Base-by-base conservation (phyloP, 495 filamentous ascomycete genomes). In the Patellaria atrata region DNA sequence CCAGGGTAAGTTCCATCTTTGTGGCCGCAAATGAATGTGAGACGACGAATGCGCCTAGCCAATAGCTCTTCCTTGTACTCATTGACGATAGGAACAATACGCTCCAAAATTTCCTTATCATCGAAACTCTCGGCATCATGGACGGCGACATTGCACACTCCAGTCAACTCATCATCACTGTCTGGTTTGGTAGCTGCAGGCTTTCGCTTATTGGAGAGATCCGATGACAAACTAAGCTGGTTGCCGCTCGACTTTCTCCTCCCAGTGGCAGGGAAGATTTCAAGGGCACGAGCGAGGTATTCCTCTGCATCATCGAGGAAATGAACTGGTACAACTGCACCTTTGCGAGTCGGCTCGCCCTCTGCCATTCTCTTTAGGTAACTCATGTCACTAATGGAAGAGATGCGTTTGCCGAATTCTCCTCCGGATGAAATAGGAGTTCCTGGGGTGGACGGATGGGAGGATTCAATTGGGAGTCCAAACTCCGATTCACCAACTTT, bases 21-120 rank as follows among this genome's bases (percentile, higher is more conserved):
- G 62, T 82, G 82, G 27, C 89, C 89, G 53, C 89, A 96, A 53
- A 96, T 85, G 64, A 97, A 94, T 21, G 83, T 96, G 7, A 97
- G 61, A 40, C 89, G 78, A 35, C 89, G 84, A 33, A 97, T 71
- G 12, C 79, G 72, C 43, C 79, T 79, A 33, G 73, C 59, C 22
- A 85, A 60, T 26, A 96, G 64, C 42, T 97, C 89, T 4, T 79
- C 73, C 63, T 83, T 86, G 63, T 75, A 71, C 18, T 82, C 73
- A n/a, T 78, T 67, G 8, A 97, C 68, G 37, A 94, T 59, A 14
- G 68, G 65, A 23, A 70, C 62, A 51, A 94, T 80, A 41, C 83
- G 75, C 22, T 58, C 53, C 17, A 93, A 62, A 36, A 85, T 77
- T 53, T 94, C 78, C 13, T 68, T 64, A 52, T 97, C 89, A 45